Evolutionary conservation across 1,284 basidiomycete species (phyloP).

Genomic region (Ustilago nuda): DNA sequence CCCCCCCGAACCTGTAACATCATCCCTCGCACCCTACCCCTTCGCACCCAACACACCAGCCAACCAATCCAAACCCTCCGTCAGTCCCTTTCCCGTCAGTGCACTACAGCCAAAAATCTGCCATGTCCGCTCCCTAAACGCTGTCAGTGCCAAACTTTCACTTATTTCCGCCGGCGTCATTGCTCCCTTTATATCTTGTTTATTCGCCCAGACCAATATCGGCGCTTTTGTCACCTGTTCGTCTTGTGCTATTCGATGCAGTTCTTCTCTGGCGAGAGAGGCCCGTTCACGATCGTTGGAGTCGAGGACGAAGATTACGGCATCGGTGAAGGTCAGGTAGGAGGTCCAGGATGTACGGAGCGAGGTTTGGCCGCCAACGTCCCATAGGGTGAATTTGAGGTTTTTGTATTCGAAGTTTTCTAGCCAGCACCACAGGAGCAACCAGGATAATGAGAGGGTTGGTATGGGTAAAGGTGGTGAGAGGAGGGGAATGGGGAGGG

Average conservation of each 20-base stretch:
- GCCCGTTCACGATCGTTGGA: slow-evolving; percentile 72
- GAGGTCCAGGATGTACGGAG: slow-evolving; percentile 71
- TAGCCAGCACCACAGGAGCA: background rate
- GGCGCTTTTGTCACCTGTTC: slow-evolving; percentile 70
- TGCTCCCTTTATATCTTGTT: slow-evolving; percentile 71
- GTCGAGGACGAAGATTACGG: slow-evolving; percentile 73
- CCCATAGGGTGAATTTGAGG: slow-evolving; percentile 71
- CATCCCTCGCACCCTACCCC: slow-evolving; percentile 10
- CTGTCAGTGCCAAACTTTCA: slow-evolving; percentile 71
- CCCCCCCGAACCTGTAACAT: background rate
- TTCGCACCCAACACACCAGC: slow-evolving; percentile 56
- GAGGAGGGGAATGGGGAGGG: background rate
- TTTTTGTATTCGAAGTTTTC: slow-evolving; percentile 71
- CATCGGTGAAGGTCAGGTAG: slow-evolving; percentile 71
- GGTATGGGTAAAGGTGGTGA: background rate
- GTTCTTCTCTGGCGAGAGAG: slow-evolving; percentile 71
- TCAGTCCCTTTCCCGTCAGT: slow-evolving; percentile 69
- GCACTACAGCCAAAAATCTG: slow-evolving; percentile 73
- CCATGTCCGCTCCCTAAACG: slow-evolving; percentile 72
- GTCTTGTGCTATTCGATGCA: slow-evolving; percentile 69
- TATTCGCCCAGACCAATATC: slow-evolving; percentile 72
- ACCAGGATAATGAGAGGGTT: background rate
- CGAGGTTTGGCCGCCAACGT: slow-evolving; percentile 72
- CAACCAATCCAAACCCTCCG: slow-evolving; percentile 66
- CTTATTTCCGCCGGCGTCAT: slow-evolving; percentile 72